Evolutionary conservation across 2,329 filamentous ascomycete genomes (phyloP), one percentile per base, ranked within the genome.

Genomic region (Fusarium setosum): DNA sequence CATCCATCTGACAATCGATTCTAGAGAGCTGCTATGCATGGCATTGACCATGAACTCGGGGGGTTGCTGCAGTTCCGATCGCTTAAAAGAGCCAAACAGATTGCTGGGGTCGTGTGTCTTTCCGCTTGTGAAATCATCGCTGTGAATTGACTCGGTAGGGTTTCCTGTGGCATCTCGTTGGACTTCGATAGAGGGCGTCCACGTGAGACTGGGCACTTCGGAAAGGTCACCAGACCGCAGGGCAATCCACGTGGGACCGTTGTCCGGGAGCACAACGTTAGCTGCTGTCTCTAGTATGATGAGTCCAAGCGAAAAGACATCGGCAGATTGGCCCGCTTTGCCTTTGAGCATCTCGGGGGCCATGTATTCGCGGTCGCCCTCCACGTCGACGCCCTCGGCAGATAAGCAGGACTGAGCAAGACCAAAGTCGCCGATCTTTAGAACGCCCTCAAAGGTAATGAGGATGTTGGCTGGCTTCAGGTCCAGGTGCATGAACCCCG

Each of bases 341-440:
- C 94, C 95, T 73, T 88, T 88, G 18, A 99, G 87, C 63, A 97
- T 93, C 78, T 99, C 96, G 0, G 94, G 94, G 1, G 92, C 95
- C 75, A 99, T 95, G 76, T 99, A 99, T 75, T 97, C 93, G 48
- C 96, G 92, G 75, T 99, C 96, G 29, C 96, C 96, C 80, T 99
- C 96, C 38, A 92, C 91, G 68, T 97, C 94, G 61, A 96, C 91
- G 55, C 90, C 88, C 54, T 88, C 84, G 44, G 89, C 86, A 15
- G 91, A 92, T 13, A 94, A 92, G 89, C 92, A 95, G 11, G 83
- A 77, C 37, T 92, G 89, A 23, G 96, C 94, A 81, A 96, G 84
- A 37, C 92, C 92, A 76, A 96, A 96, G 76, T 96, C 92, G 23
- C 89, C 92, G 75, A 96, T 95, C 79, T 96, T 96, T 57, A 96